phyloP scores from a whole-genome alignment of 169 alveolate genomes.

The Babesia divergens region DNA sequence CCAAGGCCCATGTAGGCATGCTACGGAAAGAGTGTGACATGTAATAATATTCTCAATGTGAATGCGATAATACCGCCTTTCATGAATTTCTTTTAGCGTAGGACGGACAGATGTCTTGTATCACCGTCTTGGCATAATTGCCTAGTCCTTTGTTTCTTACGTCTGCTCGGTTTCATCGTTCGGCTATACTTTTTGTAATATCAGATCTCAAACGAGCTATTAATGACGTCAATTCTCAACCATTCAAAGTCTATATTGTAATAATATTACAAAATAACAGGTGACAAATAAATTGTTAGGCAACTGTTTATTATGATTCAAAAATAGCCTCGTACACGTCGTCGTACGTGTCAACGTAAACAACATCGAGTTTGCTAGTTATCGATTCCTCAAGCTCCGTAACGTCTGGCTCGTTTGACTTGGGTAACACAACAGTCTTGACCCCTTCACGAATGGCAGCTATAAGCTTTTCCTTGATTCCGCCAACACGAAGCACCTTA shows the following conservation, averaged over 20 bases:
- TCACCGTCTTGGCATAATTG: too few relatives aligned
- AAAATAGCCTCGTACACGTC: slow-evolving; percentile 67
- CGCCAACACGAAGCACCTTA: slow-evolving; percentile 88
- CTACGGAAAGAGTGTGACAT: not conserved
- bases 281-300: not conserved
- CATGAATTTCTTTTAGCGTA: too few relatives aligned
- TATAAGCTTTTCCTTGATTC: slow-evolving; percentile 90
- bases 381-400: slow-evolving; percentile 67
- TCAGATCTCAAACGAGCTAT: too few relatives aligned
- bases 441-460: slow-evolving; percentile 90
- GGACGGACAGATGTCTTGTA: too few relatives aligned
- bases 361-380: slow-evolving; percentile 56
- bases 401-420: slow-evolving; percentile 71
- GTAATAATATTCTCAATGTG: not conserved
- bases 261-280: not conserved
- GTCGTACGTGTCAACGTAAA: slow-evolving; percentile 71
- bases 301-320: slow-evolving; percentile 3
- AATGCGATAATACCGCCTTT: too few relatives aligned
- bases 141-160: too few relatives aligned
- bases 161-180: too few relatives aligned
- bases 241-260: too few relatives aligned
- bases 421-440: slow-evolving; percentile 76
- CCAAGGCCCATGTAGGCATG: slow-evolving; percentile 46
- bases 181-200: too few relatives aligned
- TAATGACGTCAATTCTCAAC: too few relatives aligned